Base-by-base conservation (phyloP, 176 grass and related monocot species). In the Musa troglodytarum region DNA sequence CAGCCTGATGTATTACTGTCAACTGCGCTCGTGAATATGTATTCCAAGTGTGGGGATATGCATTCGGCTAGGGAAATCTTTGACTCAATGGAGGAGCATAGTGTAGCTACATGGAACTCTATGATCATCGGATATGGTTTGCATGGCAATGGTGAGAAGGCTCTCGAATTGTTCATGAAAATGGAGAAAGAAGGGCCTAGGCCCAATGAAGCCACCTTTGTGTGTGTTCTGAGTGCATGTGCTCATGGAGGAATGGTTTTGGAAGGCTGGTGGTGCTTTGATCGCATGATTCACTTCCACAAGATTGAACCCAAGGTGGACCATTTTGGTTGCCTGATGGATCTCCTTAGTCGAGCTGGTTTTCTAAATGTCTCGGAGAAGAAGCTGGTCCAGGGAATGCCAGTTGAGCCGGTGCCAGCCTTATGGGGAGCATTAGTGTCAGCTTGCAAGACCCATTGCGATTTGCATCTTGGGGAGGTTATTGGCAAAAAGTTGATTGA, bases 271-370 rank as follows among this genome's bases (percentile, higher is more conserved):
- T 76, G 77, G 82, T 92, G 86, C 77, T 92, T 92, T 1, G 84
- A 89, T 54, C 83, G 77, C 63, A 92, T 92, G 86, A 69, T 86
- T 79, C 76, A 79, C 58, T 28, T 52, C 3, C 82, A 92, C 8
- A 61, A 51, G 53, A 53, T 87, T 26, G 69, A 87, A 50, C 86
- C 90, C 26, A 89, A 82, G 57, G 53, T 24, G 1, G 86, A 89
- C 58, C 90, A 92, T 49, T 82, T 89, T 16, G 90, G 90, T 10
- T 89, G 90, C 79, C 85, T 92, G 86, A 80, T 92, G 84, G 90
- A 92, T 51, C 82, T 92, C 50, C 84, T 92, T 2, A 73, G 74
- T 50, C 86, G 86, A 10, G 86, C 84, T n/a, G 86, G 90, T 20
- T 56, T 92, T 8, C 63, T 89, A 2, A 76, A 26, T 53, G 82